phyloP scores from a whole-genome alignment of 1,139 yeast species.

The Debaryomyces fabryi region DNA sequence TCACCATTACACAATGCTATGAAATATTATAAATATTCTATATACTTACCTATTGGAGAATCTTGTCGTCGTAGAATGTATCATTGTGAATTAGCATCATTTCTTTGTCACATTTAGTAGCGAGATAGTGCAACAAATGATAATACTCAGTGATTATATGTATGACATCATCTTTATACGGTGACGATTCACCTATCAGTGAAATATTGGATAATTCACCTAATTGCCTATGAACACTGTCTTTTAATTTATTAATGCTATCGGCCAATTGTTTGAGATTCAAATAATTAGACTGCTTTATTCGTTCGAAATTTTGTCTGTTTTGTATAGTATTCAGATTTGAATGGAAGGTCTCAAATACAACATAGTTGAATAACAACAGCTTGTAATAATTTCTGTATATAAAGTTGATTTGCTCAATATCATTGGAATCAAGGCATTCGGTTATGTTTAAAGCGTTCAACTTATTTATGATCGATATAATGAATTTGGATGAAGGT shows the following conservation, averaged over 20 bases:
- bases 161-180: slow-evolving; percentile 2
- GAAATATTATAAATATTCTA: not conserved
- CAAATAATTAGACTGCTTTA: not conserved
- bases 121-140: slow-evolving; percentile 5
- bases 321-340: slow-evolving; percentile 2
- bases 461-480: not conserved
- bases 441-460: not conserved
- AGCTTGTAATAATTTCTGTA: slow-evolving; percentile 6
- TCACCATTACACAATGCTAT: not conserved
- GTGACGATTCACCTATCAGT: not conserved
- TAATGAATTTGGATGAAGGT: not conserved
- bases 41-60: not conserved
- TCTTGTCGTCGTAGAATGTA: slow-evolving; percentile 8
- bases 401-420: not conserved
- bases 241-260: not conserved
- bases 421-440: not conserved
- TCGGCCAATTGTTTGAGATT: not conserved
- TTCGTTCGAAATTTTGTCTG: not conserved
- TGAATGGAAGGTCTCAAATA: slow-evolving; percentile 5
- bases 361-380: not conserved
- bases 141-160: slow-evolving; percentile 1
- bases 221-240: not conserved
- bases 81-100: slow-evolving; percentile 1
- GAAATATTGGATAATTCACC: slow-evolving; percentile 5
- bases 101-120: slow-evolving; percentile 4